A percentile compares a stretch with the other conserved stretches of the same genome.
These are phyloP conservation scores for Plasmopara muralis DNA, from an alignment of 352 stramenopile genomes.

Conservation along the genomic window DNA sequence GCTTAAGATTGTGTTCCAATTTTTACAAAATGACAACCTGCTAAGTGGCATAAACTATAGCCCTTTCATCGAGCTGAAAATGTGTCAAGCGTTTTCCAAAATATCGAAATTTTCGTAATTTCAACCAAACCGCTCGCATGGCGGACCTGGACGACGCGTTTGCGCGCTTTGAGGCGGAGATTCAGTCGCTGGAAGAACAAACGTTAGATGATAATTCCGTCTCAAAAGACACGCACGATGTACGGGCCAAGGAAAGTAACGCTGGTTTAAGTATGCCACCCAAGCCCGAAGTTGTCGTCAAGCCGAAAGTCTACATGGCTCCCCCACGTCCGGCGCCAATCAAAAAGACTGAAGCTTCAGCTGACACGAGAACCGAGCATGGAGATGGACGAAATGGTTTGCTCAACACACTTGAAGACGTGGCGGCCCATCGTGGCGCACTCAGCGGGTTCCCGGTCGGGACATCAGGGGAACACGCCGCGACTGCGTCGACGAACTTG, in stretches of 20 bases:
- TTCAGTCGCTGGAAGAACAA: slow-evolving; percentile 66
- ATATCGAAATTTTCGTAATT: too few species aligned
- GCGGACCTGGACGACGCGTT: slow-evolving; percentile 73
- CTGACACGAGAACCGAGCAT: neutral
- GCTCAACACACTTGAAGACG: slow-evolving; percentile 43
- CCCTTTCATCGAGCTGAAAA: too few species aligned
- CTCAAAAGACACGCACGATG: slow-evolving; percentile 7
- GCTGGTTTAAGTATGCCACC: neutral
- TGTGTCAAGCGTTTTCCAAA: too few species aligned
- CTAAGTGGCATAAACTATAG: too few species aligned
- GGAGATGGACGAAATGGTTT: slow-evolving; percentile 15
- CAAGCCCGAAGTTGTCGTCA: slow-evolving; percentile 29
- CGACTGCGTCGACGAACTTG: slow-evolving; percentile 8
- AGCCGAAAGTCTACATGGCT: slow-evolving; percentile 63
- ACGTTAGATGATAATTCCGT: neutral
- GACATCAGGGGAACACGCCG: slow-evolving; percentile 43
- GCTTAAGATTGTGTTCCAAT: too few species aligned
- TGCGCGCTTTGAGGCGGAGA: slow-evolving; percentile 73
- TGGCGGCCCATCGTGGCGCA: slow-evolving; percentile 45
- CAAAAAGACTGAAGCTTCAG: slow-evolving; percentile 16
- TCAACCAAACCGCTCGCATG: slow-evolving; percentile 24
- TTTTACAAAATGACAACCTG: too few species aligned
- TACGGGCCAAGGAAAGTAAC: slow-evolving; percentile 27
- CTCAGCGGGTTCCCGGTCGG: slow-evolving; percentile 60
- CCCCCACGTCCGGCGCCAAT: slow-evolving; percentile 50